These are phyloP conservation scores for Saturnispora saitoi DNA, from an alignment of 805 yeast species.

Conservation along the genomic window DNA sequence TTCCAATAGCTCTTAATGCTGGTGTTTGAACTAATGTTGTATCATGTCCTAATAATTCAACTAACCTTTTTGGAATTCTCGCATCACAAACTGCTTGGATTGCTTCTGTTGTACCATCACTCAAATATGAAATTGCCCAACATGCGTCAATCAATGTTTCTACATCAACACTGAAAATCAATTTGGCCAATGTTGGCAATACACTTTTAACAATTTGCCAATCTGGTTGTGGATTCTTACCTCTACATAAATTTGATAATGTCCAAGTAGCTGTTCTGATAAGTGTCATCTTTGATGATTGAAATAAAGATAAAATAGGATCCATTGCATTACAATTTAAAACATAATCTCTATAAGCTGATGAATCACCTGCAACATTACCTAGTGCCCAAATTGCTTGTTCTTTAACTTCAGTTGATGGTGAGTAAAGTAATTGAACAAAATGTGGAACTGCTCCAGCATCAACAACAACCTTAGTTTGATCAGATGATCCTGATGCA, in stretches of 20 bases:
- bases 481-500: constrained; percentile 88
- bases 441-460: constrained; percentile 91
- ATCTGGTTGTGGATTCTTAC: constrained; percentile 92
- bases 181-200: constrained; percentile 83
- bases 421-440: constrained; percentile 71
- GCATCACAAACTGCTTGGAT: constrained; percentile 97
- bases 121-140: constrained; percentile 94
- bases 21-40: constrained; percentile 91
- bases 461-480: constrained; percentile 84
- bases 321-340: constrained; percentile 79
- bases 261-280: constrained; percentile 98
- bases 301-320: constrained; percentile 74
- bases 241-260: constrained; percentile 90
- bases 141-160: constrained; percentile 96
- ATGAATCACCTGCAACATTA: constrained; percentile 96
- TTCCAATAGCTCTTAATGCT: constrained; percentile 94
- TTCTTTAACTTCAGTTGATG: constrained; percentile 86
- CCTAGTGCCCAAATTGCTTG: constrained; percentile 99
- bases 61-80: constrained; percentile 88
- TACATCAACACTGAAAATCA: constrained; percentile 82
- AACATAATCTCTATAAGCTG: constrained; percentile 83
- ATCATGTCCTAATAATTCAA: constrained; percentile 79
- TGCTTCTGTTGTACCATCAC: constrained; percentile 88
- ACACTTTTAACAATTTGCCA: constrained; percentile 84
- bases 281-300: constrained; percentile 76